These are phyloP conservation scores for Setomelanomma holmii DNA, from an alignment of 2,329 filamentous ascomycete species.

Conservation along the genomic window DNA sequence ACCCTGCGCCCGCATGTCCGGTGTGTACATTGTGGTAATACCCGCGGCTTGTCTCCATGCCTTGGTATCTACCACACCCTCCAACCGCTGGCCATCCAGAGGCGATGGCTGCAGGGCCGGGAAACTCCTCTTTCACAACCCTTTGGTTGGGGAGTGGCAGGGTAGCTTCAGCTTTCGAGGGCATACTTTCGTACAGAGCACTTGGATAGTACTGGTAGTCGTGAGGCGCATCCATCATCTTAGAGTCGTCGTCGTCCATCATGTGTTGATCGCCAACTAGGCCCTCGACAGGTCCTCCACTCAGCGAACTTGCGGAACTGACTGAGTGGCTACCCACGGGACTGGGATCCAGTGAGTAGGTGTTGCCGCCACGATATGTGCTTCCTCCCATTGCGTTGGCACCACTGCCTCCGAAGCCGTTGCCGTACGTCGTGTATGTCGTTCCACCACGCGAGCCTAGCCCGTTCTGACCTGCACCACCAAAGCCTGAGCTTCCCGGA, in stretches of 20 bases:
- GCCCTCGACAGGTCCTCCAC: constrained; percentile 50
- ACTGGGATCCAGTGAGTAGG: constrained; percentile 50
- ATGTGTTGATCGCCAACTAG: constrained; percentile 53
- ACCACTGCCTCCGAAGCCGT: constrained; percentile 41
- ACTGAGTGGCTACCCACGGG: constrained; percentile 52
- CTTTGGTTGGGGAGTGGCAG: constrained; percentile 45
- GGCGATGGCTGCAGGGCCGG: constrained; percentile 37
- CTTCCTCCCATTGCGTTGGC: constrained; percentile 38
- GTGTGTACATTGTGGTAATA: constrained; percentile 55
- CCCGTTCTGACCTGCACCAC: constrained; percentile 57
- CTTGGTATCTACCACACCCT: constrained; percentile 54
- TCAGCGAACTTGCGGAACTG: constrained; percentile 53
- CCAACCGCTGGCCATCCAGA: constrained; percentile 47
- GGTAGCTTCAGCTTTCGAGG: constrained; percentile 38
- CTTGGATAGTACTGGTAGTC: constrained; percentile 58
- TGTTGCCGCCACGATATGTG: constrained; percentile 41
- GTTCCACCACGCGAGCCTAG: constrained; percentile 71
- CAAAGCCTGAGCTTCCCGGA: constrained; percentile 39
- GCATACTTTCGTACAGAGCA: constrained; percentile 52
- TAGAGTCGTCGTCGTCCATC: constrained; percentile 45
- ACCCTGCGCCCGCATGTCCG: constrained; percentile 49
- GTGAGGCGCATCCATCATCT: constrained; percentile 51
- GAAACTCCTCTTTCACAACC: constrained; percentile 53
- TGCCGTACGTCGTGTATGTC: constrained; percentile 44
- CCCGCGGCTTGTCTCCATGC: constrained; percentile 56